Percentiles rank a stretch among this genome's conserved stretches.
Conservation (phyloP, 2,329 filamentous ascomycete species). For the Alternaria consortialis region DNA sequence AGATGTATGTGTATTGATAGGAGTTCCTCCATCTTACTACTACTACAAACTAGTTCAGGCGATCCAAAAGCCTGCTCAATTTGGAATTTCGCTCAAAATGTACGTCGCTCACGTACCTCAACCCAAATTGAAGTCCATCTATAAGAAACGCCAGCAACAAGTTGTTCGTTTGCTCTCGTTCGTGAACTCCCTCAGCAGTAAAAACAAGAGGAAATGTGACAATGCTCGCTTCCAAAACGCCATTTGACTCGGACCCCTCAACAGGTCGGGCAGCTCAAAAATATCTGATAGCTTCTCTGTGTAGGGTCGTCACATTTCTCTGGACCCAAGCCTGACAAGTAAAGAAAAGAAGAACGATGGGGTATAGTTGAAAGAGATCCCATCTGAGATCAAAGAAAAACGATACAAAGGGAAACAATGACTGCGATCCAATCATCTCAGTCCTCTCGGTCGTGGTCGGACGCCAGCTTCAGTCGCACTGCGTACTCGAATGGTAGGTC, state of each 20-base stretch:
- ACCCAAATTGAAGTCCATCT: neutral
- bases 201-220: neutral
- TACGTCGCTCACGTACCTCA: neutral
- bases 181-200: neutral
- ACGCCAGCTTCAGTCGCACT: constrained; percentile 35
- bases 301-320: neutral
- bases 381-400: constrained; percentile 1
- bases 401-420: constrained; percentile 23
- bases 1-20: neutral
- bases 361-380: constrained; percentile 12
- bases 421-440: constrained; percentile 15
- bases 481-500: constrained; percentile 35
- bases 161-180: constrained; percentile 5
- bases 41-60: neutral
- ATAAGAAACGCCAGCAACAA: constrained; percentile 8
- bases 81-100: neutral
- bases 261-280: constrained; percentile 3
- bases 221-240: constrained; percentile 15
- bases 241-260: neutral
- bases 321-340: neutral
- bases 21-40: neutral
- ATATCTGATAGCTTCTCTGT: neutral
- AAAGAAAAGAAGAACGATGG: constrained; percentile 8
- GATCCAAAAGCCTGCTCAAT: constrained; percentile 1
- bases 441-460: constrained; percentile 27